A percentile compares a stretch with the other conserved stretches of the same genome.
Evolutionary conservation across 768 basidiomycete species (phyloP).

Genomic region (Termitomyces sp.): DNA sequence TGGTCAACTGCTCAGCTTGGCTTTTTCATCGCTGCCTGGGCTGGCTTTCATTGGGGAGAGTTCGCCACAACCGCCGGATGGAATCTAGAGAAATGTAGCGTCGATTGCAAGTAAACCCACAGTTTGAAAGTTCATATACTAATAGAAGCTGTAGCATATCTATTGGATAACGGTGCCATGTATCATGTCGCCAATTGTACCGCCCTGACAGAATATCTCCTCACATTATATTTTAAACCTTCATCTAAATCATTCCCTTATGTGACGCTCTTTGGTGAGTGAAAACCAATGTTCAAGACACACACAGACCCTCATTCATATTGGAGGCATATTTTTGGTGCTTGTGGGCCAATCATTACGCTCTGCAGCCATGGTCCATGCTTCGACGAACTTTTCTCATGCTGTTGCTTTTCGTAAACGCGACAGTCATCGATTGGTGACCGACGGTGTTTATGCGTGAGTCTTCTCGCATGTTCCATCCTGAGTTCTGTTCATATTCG

Average conservation of each 20-base stretch:
- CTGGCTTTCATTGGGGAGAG: conserved; percentile 89
- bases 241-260: conserved; percentile 53
- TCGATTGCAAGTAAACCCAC: conserved; percentile 71
- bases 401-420: conserved; percentile 71
- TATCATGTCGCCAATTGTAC: conserved; percentile 82
- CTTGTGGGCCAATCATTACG: conserved; percentile 72
- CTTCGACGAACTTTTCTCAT: conserved; percentile 91
- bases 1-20: conserved; percentile 76
- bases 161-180: conserved; percentile 81
- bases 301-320: background rate
- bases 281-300: background rate
- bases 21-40: conserved; percentile 79
- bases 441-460: conserved; percentile 84
- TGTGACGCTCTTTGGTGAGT: conserved; percentile 53
- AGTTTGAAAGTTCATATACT: background rate
- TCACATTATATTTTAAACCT: conserved; percentile 64
- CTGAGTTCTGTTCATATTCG: background rate
- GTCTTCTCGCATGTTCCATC: conserved; percentile 18
- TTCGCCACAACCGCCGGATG: conserved; percentile 95
- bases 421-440: conserved; percentile 74
- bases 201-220: conserved; percentile 76
- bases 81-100: conserved; percentile 87
- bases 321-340: conserved; percentile 58
- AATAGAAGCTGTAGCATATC: conserved; percentile 57
- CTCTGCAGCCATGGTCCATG: conserved; percentile 95